These are phyloP conservation scores for Raffaelea deltoideospora DNA, from an alignment of 2,329 filamentous ascomycete species.

Conservation along the genomic window DNA sequence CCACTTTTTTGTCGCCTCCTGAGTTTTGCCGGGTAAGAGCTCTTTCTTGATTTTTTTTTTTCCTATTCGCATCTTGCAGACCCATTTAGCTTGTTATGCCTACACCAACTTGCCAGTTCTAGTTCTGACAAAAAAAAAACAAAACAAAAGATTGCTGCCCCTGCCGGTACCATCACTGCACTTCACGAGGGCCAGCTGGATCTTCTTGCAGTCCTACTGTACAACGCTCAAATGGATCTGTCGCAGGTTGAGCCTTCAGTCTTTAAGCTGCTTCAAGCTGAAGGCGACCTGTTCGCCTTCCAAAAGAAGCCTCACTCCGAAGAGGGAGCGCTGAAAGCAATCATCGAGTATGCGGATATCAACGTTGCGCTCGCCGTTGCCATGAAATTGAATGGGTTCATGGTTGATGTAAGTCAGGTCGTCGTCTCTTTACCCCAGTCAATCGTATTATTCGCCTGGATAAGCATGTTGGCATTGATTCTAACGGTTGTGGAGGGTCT, in stretches of 20 bases:
- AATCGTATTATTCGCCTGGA: not conserved
- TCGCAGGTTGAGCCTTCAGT: conserved; percentile 21
- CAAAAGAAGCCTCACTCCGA: conserved; percentile 24
- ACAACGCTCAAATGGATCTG: conserved; percentile 7
- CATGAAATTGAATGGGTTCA: conserved; percentile 22
- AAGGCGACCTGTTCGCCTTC: conserved; percentile 39
- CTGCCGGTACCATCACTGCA: conserved; percentile 16
- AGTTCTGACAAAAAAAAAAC: not conserved
- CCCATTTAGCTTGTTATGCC: no score
- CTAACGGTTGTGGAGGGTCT: conserved; percentile 6
- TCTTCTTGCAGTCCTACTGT: conserved; percentile 24
- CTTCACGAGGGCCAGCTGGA: conserved; percentile 41
- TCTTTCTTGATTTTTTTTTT: no score
- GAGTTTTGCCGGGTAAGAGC: conserved; percentile 28
- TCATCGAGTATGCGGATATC: conserved; percentile 38
- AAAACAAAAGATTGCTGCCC: conserved; percentile 13
- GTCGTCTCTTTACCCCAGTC: not conserved
- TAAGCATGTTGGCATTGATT: no score
- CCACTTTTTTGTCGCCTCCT: conserved; percentile 26
- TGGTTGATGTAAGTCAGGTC: conserved; percentile 19
- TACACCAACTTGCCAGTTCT: not conserved
- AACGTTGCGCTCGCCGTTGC: conserved; percentile 26
- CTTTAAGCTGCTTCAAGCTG: conserved; percentile 23
- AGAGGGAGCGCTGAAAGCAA: conserved; percentile 27
- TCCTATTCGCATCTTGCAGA: no score